Conservation (phyloP, 148 eudicot species). For the Gaultheria prostrata region DNA sequence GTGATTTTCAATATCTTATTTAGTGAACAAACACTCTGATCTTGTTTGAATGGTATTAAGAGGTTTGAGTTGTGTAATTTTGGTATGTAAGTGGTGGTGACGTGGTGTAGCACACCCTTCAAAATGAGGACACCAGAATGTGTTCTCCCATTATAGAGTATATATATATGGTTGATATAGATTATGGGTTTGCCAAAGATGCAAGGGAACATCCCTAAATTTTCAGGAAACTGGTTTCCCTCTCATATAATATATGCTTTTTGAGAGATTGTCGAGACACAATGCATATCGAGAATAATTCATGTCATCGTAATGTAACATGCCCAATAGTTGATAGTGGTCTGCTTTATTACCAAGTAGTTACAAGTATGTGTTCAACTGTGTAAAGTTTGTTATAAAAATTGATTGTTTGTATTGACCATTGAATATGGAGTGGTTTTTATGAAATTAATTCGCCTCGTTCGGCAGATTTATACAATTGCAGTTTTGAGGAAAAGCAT, state of each 20-base stretch:
- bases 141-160: background rate
- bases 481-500: conserved; percentile 18
- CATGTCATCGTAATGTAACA: background rate
- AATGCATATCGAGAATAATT: background rate
- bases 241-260: background rate
- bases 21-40: background rate
- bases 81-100: background rate
- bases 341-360: background rate
- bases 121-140: background rate
- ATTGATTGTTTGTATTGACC: background rate
- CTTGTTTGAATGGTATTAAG: background rate
- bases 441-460: background rate
- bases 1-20: background rate
- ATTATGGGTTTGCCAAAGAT: background rate
- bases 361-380: background rate
- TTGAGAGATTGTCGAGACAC: background rate
- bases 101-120: background rate
- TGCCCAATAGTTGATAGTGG: background rate
- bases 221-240: background rate
- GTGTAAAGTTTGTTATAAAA: background rate
- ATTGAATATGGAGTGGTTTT: background rate
- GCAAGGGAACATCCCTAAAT: background rate
- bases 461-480: conserved; percentile 29
- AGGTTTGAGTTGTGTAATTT: background rate
- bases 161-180: background rate